Evolutionary conservation across 2,329 filamentous ascomycete species (phyloP), one percentile per base, ranked within the genome.

Genomic region (Epicoccum sorghinum): DNA sequence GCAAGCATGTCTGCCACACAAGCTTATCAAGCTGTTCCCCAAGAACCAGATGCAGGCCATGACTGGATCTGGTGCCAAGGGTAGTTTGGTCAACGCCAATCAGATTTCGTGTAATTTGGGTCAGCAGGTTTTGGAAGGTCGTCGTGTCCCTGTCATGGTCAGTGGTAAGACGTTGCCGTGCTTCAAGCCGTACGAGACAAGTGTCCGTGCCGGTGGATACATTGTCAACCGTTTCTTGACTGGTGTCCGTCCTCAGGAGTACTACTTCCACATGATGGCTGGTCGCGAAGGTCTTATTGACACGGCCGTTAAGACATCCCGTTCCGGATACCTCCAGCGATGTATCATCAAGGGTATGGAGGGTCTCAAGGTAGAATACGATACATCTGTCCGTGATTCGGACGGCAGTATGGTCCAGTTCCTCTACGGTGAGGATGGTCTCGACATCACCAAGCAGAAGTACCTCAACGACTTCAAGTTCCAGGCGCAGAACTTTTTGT

Each of bases 311-410:
- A 99, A 99, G 79, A 99, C 95, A 1, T 96, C 93, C 8, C 89
- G 95, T 70, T 98, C 95, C 25, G 96, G 95, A 57, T 99, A 99
- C 72, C 81, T 99, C 46, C 95, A 99, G 74, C 85, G 96, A 71
- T 99, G 95, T 82, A 83, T 99, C 59, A 96, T 99, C 79, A 99
- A 99, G 79, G 95, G 95, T 58, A 96, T 99, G 89, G 95, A 99
- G 76, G 95, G 95, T 4, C 82, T 98, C 38, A 89, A 87, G 66
- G 92, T 96, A 2, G 87, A 93, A 57, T 98, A 99, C 72, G 95
- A 99, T 69, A 93, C 89, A 7, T 96, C 93, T 1, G 95, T 99
- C 13, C 87, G 95, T 59, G 93, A 99, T 67, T 88, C 93, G 0
- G 96, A 99, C 72, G 96, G 96, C 23, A 91, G 89, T 2, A 84